Base-by-base conservation (phyloP, 768 basidiomycete species). In the Russula ochroleuca region DNA sequence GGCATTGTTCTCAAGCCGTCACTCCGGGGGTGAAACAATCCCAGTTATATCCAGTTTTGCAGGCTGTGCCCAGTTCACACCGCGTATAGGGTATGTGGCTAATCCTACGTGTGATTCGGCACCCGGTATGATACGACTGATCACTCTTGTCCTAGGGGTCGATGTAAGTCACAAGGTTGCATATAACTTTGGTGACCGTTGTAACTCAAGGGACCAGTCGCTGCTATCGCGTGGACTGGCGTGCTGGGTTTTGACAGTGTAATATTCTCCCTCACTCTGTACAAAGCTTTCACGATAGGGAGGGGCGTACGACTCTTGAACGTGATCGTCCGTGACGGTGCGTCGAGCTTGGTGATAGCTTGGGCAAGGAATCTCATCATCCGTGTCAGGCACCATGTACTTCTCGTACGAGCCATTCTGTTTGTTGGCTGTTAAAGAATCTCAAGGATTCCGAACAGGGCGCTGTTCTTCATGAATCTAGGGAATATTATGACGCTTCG, bases 251-350 rank as follows among this genome's bases (percentile, higher is more conserved):
- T 43, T 11, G 64, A 65, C 41, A 37, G 59, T 13, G 6, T 51
- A 9, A 33, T 65, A 49, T 65, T 65, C 35, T 51, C 35, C 11
- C 59, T 65, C 35, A 65, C 64, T 19, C 23, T 65, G 23, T 52
- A 56, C 53, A 65, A 57, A 33, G 64, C 64, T 2, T 37, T 60
- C 37, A 31, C 23, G 41, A 61, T 65, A 9, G 59, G 64, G 25
- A 61, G 25, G 10, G 64, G 59, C 8, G 23, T 57, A 38, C 48
- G 40, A n/a, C 47, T 65, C 3, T 25, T 65, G 1, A 28, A 61
- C 50, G 64, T 65, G 48, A 61, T 65, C 2, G 59, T 64, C 21
- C 59, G 64, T 38, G 64, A 65, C 25, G 59, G 64, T 65, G 10
- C 7, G 64, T 56, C 33, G 5, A 41, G 38, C 19, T 31, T 2